Evolutionary conservation across 176 grass and related monocot genomes (phyloP).

Genomic region (Triticum urartu): DNA sequence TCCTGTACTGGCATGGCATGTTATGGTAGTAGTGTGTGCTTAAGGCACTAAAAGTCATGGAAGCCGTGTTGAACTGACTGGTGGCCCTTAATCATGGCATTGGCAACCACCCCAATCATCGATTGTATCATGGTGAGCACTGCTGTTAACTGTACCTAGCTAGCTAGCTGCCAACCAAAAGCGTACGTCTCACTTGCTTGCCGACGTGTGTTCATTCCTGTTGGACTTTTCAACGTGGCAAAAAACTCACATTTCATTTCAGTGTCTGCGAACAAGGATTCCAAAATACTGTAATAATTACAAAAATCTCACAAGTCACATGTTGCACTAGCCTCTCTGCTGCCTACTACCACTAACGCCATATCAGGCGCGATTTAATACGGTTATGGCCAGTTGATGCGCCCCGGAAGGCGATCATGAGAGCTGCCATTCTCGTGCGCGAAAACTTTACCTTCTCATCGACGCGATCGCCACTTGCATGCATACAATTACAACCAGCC

Average conservation of each 20-base stretch:
- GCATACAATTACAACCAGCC: too few relatives aligned
- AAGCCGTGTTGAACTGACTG: not conserved
- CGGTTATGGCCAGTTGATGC: not conserved
- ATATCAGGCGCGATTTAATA: slow-evolving; percentile 23
- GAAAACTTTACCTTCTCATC: not conserved
- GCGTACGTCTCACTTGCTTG: not conserved
- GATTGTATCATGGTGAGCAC: not conserved
- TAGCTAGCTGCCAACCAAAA: slow-evolving; percentile 9
- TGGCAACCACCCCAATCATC: slow-evolving; percentile 31
- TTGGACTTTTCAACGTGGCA: not conserved
- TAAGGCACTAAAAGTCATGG: not conserved
- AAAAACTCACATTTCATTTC: not conserved
- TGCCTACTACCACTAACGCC: not conserved
- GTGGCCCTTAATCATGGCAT: not conserved
- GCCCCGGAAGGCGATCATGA: not conserved
- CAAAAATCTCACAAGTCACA: not conserved
- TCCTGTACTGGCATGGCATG: not conserved
- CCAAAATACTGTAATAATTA: not conserved
- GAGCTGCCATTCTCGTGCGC: not conserved
- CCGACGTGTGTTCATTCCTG: not conserved
- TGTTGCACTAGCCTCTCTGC: not conserved
- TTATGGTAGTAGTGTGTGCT: not conserved
- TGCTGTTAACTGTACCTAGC: not conserved
- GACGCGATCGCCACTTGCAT: not conserved
- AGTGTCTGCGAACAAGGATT: not conserved